Percentiles rank a stretch among this genome's conserved stretches.
phyloP scores from a whole-genome alignment of 2,329 filamentous ascomycete genomes.

The Triangularia verruculosa region DNA sequence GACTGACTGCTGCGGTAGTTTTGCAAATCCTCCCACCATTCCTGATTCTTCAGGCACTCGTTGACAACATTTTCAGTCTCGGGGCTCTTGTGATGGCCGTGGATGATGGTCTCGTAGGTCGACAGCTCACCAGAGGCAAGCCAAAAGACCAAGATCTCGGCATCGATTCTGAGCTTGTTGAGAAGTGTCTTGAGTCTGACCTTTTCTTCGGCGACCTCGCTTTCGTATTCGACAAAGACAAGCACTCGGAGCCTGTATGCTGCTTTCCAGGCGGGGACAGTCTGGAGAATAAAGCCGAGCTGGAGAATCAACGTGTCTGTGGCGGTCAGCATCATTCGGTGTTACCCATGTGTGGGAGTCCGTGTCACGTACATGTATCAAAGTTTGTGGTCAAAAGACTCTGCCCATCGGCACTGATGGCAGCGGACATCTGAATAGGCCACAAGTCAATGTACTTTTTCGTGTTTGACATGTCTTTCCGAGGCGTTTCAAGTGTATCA shows the following conservation, averaged over 20 bases:
- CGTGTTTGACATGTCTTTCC: conserved; percentile 51
- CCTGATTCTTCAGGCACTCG: conserved; percentile 64
- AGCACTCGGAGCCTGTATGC: conserved; percentile 71
- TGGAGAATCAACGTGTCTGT: conserved; percentile 76
- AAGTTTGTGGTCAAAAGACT: conserved; percentile 82
- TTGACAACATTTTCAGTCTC: conserved; percentile 61
- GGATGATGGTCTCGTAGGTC: conserved; percentile 75
- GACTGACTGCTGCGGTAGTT: conserved; percentile 42
- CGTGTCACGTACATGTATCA: conserved; percentile 68
- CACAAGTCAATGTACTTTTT: conserved; percentile 85
- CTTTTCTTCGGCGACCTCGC: conserved; percentile 75
- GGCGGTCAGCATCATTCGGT: conserved; percentile 19
- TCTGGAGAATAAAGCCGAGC: conserved; percentile 78
- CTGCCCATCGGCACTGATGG: conserved; percentile 65
- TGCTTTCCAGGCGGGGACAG: conserved; percentile 75
- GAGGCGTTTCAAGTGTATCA: conserved; percentile 69
- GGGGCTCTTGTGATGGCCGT: conserved; percentile 57
- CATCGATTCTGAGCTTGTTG: conserved; percentile 78
- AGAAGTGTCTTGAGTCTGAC: conserved; percentile 69
- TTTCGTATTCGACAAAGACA: conserved; percentile 87
- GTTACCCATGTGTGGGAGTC: neutral
- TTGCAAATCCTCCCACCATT: conserved; percentile 80
- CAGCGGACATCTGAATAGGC: conserved; percentile 92
- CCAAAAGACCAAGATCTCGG: conserved; percentile 77
- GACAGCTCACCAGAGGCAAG: conserved; percentile 69